Conservation (phyloP, 352 stramenopile species). For the Pythium volutum region DNA sequence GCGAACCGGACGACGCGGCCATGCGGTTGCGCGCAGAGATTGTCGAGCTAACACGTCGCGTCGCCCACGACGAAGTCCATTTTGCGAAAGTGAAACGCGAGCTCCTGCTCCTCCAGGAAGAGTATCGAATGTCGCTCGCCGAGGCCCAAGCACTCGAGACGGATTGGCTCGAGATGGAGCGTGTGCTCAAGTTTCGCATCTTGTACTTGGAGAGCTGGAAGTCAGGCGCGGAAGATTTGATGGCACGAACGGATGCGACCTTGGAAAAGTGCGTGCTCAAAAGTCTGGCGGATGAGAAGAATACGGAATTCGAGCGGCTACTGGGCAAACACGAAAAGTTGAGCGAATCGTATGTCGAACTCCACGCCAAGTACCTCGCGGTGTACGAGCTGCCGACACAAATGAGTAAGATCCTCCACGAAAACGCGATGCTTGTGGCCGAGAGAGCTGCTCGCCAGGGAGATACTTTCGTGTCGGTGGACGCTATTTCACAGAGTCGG, state of each 20-base stretch:
- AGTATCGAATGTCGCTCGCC: constrained; percentile 25
- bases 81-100: constrained; percentile 70
- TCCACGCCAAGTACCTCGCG: constrained; percentile 50
- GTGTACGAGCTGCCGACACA: constrained; percentile 46
- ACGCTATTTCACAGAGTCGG: constrained; percentile 29
- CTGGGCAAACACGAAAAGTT: constrained; percentile 41
- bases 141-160: constrained; percentile 35
- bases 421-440: constrained; percentile 45
- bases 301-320: constrained; percentile 29
- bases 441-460: constrained; percentile 26
- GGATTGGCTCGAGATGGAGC: constrained; percentile 89
- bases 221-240: constrained; percentile 54
- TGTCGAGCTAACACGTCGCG: constrained; percentile 69
- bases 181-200: constrained; percentile 81
- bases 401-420: constrained; percentile 44
- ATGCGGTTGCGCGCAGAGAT: constrained; percentile 43
- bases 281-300: constrained; percentile 42
- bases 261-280: constrained; percentile 60
- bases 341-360: constrained; percentile 37
- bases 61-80: constrained; percentile 82
- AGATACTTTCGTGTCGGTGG: constrained; percentile 10
- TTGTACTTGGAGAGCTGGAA: constrained; percentile 93
- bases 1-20: constrained; percentile 16
- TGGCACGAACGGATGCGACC: constrained; percentile 58
- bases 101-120: constrained; percentile 39